phyloP scores from a whole-genome alignment of 305 asterid species.

The Salvia sclarea region DNA sequence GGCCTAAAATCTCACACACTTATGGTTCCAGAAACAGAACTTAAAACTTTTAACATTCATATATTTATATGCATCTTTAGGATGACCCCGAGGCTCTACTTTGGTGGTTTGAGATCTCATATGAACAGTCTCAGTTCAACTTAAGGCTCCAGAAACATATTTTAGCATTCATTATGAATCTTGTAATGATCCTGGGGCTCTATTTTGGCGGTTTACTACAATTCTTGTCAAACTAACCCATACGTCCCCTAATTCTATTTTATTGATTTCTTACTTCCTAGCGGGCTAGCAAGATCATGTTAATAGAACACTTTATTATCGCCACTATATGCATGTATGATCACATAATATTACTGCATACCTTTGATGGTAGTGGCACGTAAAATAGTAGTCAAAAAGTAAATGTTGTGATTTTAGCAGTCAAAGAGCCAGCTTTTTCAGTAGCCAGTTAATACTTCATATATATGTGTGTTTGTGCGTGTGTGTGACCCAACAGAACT shows the following conservation, averaged over 20 bases:
- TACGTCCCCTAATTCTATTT: not conserved
- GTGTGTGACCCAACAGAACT: slow-evolving; percentile 10
- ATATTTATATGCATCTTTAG: not conserved
- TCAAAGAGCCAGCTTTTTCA: slow-evolving; percentile 17
- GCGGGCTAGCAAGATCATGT: slow-evolving; percentile 5
- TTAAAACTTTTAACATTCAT: not conserved
- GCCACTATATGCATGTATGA: not conserved
- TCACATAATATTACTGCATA: slow-evolving; percentile 14
- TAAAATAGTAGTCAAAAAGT: not conserved
- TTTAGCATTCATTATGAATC: not conserved
- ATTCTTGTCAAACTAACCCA: too few relatives aligned
- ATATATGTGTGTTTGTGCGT: too few relatives aligned
- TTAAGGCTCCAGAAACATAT: not conserved
- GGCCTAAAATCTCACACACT: not conserved
- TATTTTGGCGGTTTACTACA: not conserved
- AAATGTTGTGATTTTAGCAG: slow-evolving; percentile 7
- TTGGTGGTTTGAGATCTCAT: not conserved
- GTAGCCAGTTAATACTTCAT: not conserved
- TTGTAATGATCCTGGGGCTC: not conserved
- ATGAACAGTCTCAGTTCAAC: not conserved
- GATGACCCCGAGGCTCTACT: not conserved
- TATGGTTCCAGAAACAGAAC: not conserved
- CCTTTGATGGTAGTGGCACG: not conserved
- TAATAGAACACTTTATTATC: not conserved
- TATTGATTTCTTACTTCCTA: not conserved